These are phyloP conservation scores for Retiboletus fuscus DNA, from an alignment of 1,284 basidiomycete species.

Conservation along the genomic window DNA sequence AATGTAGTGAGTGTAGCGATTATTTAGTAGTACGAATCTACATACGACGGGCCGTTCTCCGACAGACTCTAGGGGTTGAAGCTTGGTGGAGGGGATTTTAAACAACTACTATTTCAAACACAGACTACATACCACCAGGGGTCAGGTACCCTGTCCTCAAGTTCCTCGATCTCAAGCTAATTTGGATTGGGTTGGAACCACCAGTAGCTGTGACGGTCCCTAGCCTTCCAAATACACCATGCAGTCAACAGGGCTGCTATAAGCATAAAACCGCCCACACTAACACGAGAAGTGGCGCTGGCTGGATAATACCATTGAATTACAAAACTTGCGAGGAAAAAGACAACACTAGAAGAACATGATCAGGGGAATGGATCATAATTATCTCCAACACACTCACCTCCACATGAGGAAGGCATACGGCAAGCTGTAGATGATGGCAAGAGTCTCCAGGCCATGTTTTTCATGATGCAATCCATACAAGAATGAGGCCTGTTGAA, in stretches of 20 bases:
- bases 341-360: constrained; percentile 36
- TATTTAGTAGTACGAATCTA: too few relatives aligned
- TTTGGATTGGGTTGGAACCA: constrained; percentile 44
- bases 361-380: constrained; percentile 11
- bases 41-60: too few relatives aligned
- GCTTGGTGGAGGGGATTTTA: too few relatives aligned
- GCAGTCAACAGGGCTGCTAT: constrained; percentile 26
- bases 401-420: constrained; percentile 55
- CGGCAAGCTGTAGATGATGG: constrained; percentile 54
- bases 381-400: constrained; percentile 41
- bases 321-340: constrained; percentile 47
- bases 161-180: constrained; percentile 1
- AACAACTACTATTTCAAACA: too few relatives aligned
- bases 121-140: too few relatives aligned
- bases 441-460: constrained; percentile 52
- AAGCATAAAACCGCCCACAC: constrained; percentile 28
- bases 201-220: constrained; percentile 34
- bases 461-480: constrained; percentile 35
- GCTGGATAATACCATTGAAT: constrained; percentile 41
- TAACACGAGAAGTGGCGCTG: neutral
- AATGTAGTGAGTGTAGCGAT: too few relatives aligned
- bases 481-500: constrained; percentile 47
- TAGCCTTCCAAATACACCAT: constrained; percentile 43
- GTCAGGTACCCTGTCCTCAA: too few relatives aligned
- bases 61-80: too few relatives aligned